Base-by-base conservation (phyloP, 192 early-diverging fungal genomes). In the Haplosporangium gracile region DNA sequence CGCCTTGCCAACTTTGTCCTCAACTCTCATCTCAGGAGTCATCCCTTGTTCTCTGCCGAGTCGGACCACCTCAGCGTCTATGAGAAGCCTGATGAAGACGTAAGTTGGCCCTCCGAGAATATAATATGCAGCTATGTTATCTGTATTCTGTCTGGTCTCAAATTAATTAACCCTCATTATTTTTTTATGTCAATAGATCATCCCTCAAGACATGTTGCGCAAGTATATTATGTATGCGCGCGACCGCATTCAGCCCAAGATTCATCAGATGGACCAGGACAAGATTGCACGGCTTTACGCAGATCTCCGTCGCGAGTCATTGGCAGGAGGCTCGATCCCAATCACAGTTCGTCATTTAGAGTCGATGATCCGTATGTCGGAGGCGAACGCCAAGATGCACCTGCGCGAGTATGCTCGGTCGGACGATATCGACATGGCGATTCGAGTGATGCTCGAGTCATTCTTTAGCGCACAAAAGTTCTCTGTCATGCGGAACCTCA, bases 361-460 rank as follows among this genome's bases (percentile, higher is more conserved):
- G 82, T 94, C 95, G 4, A 97, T 96, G 93, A 92, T 97, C 45
- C 95, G 96, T 18, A 89, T 97, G 90, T 90, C 95, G 11, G 96
- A 97, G 84, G 95, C 96, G 1, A 94, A 98, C 81, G 98, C 98
- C 15, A 95, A 95, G 76, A 98, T 99, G 97, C 98, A 99, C 77
- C 89, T 99, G 77, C 95, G 97, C 45, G 96, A 97, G 82, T 93
- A 95, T 76, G 97, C 98, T 2, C 93, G 95, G 45, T 93, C 95
- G 47, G 97, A 96, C 87, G 98, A 99, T 85, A 91, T 99, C 15
- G 96, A 99, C 78, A 93, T 97, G 75, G 98, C 98, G 1, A 98
- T 98, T 80, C 91, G 95, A 18, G 96, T 97, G 9, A 95, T 95
- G 51, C 87, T 99, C 72, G 93, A 96, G 81, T 94, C 94, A 47